Percentiles rank a stretch among this genome's conserved stretches.
These are phyloP conservation scores for Hymenoscyphus occultus DNA, from an alignment of 2,329 filamentous ascomycete genomes.

Conservation along the genomic window DNA sequence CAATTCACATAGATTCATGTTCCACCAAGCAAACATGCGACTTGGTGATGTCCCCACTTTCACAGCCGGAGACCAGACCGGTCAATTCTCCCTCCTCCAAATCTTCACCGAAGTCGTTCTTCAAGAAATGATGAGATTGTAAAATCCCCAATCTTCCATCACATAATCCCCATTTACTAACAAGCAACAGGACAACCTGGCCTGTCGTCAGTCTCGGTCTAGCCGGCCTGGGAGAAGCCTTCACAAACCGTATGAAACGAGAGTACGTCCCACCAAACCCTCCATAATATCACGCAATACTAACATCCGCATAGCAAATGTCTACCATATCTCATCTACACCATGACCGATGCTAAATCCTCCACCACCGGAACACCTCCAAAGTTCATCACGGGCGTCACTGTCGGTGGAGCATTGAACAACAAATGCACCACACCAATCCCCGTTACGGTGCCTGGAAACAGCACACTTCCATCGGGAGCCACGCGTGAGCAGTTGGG, in stretches of 20 bases:
- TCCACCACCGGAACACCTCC: not conserved
- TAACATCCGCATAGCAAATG: not conserved
- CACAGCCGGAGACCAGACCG: conserved; percentile 19
- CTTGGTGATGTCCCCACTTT: conserved; percentile 42
- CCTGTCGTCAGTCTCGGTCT: conserved; percentile 43
- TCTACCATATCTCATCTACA: not conserved
- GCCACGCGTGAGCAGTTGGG: conserved; percentile 40
- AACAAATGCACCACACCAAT: conserved; percentile 4
- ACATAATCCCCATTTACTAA: not conserved
- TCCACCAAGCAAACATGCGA: conserved; percentile 47
- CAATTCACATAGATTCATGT: conserved; percentile 7
- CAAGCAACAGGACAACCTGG: conserved; percentile 44
- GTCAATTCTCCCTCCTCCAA: conserved; percentile 23
- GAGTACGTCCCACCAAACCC: not conserved
- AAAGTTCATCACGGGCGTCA: conserved; percentile 44
- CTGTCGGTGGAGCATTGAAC: conserved; percentile 18
- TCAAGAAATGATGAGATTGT: conserved; percentile 26
- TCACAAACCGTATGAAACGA: conserved; percentile 2
- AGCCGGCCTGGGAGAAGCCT: conserved; percentile 2
- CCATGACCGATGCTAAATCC: not conserved
- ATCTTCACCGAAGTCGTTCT: conserved; percentile 27
- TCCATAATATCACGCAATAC: not conserved
- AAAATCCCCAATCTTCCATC: not conserved
- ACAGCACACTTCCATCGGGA: not conserved
- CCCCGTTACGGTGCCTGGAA: conserved; percentile 5